Percentiles rank a stretch among this genome's conserved stretches.
These are phyloP conservation scores for Aspergillus nanangensis DNA, from an alignment of 495 filamentous ascomycete genomes.

Conservation along the genomic window DNA sequence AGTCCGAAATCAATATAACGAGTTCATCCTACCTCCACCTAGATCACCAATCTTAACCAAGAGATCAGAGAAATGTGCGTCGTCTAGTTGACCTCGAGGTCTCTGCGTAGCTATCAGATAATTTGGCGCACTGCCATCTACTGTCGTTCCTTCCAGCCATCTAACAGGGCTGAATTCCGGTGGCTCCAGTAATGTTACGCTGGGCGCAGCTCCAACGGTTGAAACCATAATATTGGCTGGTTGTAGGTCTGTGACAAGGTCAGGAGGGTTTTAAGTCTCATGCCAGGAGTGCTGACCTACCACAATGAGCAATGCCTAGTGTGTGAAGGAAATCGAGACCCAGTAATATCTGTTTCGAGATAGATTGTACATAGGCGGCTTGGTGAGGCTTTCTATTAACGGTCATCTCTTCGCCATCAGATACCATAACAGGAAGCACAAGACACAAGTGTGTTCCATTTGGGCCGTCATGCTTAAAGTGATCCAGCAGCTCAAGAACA, in stretches of 20 bases:
- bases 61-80: constrained; percentile 8
- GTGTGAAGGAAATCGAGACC: constrained; percentile 9
- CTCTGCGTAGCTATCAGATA: constrained; percentile 17
- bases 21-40: constrained; percentile 15
- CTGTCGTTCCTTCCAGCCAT: constrained; percentile 13
- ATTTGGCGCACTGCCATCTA: constrained; percentile 12
- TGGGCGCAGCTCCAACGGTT: not conserved
- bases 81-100: constrained; percentile 12
- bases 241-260: constrained; percentile 6
- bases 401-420: constrained; percentile 15
- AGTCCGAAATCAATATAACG: not conserved
- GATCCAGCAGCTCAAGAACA: constrained; percentile 35
- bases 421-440: constrained; percentile 29
- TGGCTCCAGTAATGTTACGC: constrained; percentile 3
- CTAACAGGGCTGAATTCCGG: constrained; percentile 16
- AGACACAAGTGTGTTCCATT: constrained; percentile 47
- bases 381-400: constrained; percentile 3
- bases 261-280: not conserved
- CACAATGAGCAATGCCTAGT: constrained; percentile 6
- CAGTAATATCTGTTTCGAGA: constrained; percentile 9
- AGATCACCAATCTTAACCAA: constrained; percentile 19
- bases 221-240: constrained; percentile 11
- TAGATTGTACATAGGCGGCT: not conserved
- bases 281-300: not conserved
- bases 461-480: constrained; percentile 40